Conservation (phyloP, 2,329 filamentous ascomycete genomes). For the Zymoseptoria tritici region DNA sequence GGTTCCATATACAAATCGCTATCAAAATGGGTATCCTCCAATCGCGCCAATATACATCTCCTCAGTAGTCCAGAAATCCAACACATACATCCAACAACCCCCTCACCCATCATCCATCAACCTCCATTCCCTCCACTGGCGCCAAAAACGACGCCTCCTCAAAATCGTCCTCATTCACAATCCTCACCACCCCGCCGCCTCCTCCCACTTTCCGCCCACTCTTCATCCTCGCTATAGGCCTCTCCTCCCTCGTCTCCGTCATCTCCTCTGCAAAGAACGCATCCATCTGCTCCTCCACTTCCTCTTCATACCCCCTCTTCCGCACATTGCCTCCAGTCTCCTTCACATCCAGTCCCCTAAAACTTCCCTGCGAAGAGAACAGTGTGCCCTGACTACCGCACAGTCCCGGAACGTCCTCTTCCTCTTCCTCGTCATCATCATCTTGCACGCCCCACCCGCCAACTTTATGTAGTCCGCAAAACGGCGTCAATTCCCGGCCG, state of each 20-base stretch:
- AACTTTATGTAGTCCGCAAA: constrained; percentile 71
- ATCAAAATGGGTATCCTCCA: too few relatives aligned
- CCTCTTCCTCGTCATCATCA: constrained; percentile 8
- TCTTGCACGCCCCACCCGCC: constrained; percentile 60
- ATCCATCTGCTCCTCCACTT: constrained; percentile 31
- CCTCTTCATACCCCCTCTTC: constrained; percentile 31
- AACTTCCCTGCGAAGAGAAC: constrained; percentile 36
- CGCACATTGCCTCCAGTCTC: constrained; percentile 7
- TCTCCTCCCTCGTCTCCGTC: constrained; percentile 3
- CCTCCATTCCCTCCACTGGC: constrained; percentile 20
- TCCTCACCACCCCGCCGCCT: constrained; percentile 29
- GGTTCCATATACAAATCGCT: too few relatives aligned
- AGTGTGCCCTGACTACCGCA: constrained; percentile 31
- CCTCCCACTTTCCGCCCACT: constrained; percentile 26
- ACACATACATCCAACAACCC: too few relatives aligned
- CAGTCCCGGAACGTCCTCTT: constrained; percentile 14
- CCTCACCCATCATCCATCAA: not conserved
- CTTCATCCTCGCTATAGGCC: constrained; percentile 23
- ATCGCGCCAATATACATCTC: too few relatives aligned
- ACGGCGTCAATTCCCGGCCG: constrained; percentile 62
- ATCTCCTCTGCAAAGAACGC: constrained; percentile 25
- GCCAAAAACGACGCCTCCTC: constrained; percentile 58
- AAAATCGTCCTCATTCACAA: constrained; percentile 50
- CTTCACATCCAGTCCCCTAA: constrained; percentile 10
- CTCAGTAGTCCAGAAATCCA: too few relatives aligned